Evolutionary conservation across 2,329 filamentous ascomycete species (phyloP).

Genomic region (Tolypocladium ovalisporum): DNA sequence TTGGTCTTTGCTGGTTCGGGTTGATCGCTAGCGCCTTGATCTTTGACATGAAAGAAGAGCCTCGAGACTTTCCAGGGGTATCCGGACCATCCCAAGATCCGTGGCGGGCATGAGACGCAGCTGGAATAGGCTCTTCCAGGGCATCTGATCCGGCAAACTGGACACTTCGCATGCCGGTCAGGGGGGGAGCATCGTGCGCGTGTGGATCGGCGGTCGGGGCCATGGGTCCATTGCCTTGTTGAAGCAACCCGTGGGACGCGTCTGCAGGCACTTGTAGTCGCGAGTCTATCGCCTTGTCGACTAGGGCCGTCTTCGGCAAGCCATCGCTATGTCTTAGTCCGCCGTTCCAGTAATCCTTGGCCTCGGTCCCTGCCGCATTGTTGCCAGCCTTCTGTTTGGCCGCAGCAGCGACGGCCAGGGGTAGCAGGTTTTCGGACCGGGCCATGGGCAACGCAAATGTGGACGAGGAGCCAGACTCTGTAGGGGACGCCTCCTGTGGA

Average conservation of each 20-base stretch:
- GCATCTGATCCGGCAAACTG: conserved; percentile 57
- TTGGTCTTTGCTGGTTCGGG: conserved; percentile 35
- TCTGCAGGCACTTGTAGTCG: neutral
- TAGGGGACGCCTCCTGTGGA: conserved; percentile 5
- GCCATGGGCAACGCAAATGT: conserved; percentile 2
- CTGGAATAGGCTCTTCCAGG: conserved; percentile 31
- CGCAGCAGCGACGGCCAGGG: conserved; percentile 1
- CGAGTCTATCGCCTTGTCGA: neutral
- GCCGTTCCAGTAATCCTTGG: conserved; percentile 9
- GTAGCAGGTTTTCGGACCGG: conserved; percentile 3
- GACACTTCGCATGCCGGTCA: conserved; percentile 45
- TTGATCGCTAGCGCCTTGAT: conserved; percentile 60
- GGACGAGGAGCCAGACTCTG: conserved; percentile 3
- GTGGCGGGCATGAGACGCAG: conserved; percentile 42
- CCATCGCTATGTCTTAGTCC: conserved; percentile 5
- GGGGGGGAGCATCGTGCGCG: neutral
- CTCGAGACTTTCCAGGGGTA: conserved; percentile 42
- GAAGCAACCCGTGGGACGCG: neutral
- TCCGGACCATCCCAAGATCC: conserved; percentile 60
- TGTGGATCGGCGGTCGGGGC: conserved; percentile 1
- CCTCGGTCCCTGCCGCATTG: neutral
- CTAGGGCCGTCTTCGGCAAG: neutral
- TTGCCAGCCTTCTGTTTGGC: neutral
- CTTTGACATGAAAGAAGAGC: conserved; percentile 64
- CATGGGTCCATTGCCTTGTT: neutral